Percentiles rank a stretch among this genome's conserved stretches.
Evolutionary conservation across 192 early-diverging fungal species (phyloP).

Genomic region (Coemansia sp.): DNA sequence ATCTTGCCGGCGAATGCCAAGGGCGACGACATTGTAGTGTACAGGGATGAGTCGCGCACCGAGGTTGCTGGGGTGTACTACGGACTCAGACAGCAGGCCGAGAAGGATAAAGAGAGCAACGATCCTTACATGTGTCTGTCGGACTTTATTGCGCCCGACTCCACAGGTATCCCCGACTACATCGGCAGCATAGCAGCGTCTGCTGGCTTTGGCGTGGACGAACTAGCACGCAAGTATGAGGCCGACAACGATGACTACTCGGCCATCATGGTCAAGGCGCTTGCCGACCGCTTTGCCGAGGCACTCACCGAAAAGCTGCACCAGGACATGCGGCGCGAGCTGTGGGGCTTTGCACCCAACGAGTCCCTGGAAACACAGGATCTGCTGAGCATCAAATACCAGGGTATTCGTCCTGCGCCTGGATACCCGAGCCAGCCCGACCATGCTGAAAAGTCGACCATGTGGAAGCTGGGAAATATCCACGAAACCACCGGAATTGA

Average conservation of each 20-base stretch:
- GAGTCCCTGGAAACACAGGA: slow-evolving; percentile 79
- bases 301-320: slow-evolving; percentile 90
- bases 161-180: slow-evolving; percentile 77
- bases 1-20: slow-evolving; percentile 87
- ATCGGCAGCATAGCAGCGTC: slow-evolving; percentile 90
- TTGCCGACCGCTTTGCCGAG: slow-evolving; percentile 93
- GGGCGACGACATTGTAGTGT: slow-evolving; percentile 90
- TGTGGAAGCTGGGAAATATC: slow-evolving; percentile 90
- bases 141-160: slow-evolving; percentile 88
- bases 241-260: slow-evolving; percentile 86
- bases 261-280: slow-evolving; percentile 92
- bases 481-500: slow-evolving; percentile 77
- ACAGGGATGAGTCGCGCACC: slow-evolving; percentile 72
- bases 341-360: slow-evolving; percentile 84
- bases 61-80: slow-evolving; percentile 74
- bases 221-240: slow-evolving; percentile 78
- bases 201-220: slow-evolving; percentile 89
- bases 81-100: slow-evolving; percentile 86
- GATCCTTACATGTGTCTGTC: slow-evolving; percentile 89
- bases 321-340: slow-evolving; percentile 80
- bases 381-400: slow-evolving; percentile 89
- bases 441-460: slow-evolving; percentile 90
- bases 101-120: slow-evolving; percentile 78
- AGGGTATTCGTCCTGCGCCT: slow-evolving; percentile 93
- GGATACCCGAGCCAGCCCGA: slow-evolving; percentile 96